A percentile compares a stretch with the other conserved stretches of the same genome.
phyloP scores from a whole-genome alignment of 768 basidiomycete genomes.

The Boletus reticuloceps region DNA sequence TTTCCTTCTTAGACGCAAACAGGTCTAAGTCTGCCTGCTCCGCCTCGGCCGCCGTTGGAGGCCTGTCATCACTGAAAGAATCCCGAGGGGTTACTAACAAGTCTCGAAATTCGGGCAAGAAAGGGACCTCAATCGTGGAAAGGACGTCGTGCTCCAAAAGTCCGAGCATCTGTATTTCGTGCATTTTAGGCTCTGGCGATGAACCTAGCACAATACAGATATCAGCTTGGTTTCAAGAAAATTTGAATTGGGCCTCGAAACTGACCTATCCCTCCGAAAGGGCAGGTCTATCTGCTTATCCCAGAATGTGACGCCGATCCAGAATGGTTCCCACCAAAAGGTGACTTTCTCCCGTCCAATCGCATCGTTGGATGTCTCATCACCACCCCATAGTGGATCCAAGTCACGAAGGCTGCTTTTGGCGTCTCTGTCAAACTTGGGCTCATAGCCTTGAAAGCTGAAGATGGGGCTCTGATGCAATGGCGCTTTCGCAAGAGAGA shows the following conservation, averaged over 20 bases:
- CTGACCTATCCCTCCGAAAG: conserved; percentile 71
- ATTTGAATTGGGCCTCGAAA: background rate
- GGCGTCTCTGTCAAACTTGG: conserved; percentile 48
- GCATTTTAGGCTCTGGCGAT: conserved; percentile 95
- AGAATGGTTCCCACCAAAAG: conserved; percentile 92
- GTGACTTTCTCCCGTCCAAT: conserved; percentile 46
- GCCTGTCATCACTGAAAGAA: conserved; percentile 31
- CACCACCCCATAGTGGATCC: conserved; percentile 77
- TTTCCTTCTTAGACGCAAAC: conserved; percentile 52
- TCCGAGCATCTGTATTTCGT: conserved; percentile 94
- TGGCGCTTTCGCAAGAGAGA: conserved; percentile 87
- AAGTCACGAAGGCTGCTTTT: conserved; percentile 46
- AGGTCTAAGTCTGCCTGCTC: conserved; percentile 73
- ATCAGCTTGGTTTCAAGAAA: background rate
- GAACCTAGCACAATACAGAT: conserved; percentile 53
- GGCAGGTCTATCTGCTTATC: conserved; percentile 85
- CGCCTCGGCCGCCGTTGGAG: conserved; percentile 53
- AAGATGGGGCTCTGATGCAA: conserved; percentile 93
- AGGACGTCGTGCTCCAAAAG: conserved; percentile 89
- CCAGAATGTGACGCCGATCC: conserved; percentile 82
- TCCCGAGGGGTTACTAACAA: conserved; percentile 32
- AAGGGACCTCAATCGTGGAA: conserved; percentile 85
- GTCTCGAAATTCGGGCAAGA: conserved; percentile 48
- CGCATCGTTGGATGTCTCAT: conserved; percentile 42
- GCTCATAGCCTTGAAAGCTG: conserved; percentile 73